Evolutionary conservation across 1,139 yeast species (phyloP).

Genomic region (Candida frijolesensis): DNA sequence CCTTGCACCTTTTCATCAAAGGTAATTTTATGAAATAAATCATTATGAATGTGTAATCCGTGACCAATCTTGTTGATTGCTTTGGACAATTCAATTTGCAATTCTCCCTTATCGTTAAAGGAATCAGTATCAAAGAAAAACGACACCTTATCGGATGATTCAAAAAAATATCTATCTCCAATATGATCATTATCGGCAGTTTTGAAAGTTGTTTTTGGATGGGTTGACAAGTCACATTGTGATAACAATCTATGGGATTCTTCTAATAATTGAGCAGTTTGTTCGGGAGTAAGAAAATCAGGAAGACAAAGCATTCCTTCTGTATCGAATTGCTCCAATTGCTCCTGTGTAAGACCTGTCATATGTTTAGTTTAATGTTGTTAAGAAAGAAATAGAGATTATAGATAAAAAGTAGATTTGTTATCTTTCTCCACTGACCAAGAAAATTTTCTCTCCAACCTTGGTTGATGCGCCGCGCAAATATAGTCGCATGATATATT

Average conservation of each 20-base stretch:
- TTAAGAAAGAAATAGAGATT: background rate
- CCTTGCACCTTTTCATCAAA: conserved; percentile 51
- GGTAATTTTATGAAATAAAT: conserved; percentile 51
- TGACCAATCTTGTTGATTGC: conserved; percentile 83
- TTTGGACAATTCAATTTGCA: conserved; percentile 53
- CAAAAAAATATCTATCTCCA: conserved; percentile 73
- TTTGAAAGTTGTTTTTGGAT: conserved; percentile 72
- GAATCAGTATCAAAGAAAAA: conserved; percentile 78
- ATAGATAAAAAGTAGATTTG: background rate
- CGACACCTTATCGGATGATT: conserved; percentile 68
- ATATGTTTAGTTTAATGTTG: background rate
- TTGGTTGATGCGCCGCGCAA: background rate
- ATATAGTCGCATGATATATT: background rate
- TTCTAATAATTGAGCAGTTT: conserved; percentile 39
- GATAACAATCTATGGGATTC: conserved; percentile 49
- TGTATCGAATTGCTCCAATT: conserved; percentile 44
- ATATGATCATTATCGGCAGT: conserved; percentile 68
- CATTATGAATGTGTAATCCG: conserved; percentile 63
- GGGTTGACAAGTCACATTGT: conserved; percentile 55
- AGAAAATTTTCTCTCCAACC: no score
- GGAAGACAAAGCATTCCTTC: conserved; percentile 70
- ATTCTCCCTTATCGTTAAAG: conserved; percentile 51
- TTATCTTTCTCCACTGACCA: background rate
- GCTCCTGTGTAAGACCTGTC: conserved; percentile 33
- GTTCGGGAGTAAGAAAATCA: conserved; percentile 48